Base-by-base conservation (phyloP, 108 stramenopile species). In the Discostella stelligeroides region DNA sequence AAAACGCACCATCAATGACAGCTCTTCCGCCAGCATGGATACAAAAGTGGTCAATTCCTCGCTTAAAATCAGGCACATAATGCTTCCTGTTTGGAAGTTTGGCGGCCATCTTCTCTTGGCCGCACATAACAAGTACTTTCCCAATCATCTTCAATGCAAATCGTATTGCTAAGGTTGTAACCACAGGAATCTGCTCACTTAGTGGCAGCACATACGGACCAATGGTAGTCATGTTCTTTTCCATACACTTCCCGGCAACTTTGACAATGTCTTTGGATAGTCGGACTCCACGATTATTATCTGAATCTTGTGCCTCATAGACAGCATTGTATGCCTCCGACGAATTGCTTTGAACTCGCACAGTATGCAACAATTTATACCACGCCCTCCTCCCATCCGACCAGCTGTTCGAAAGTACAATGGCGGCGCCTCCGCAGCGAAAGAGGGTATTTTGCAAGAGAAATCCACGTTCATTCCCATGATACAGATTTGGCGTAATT, bases 21-120 rank as follows among this genome's bases (percentile, higher is more conserved):
- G 96, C 96, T 24, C 97, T 83, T 40, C 97, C 97, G 29, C 98
- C 98, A 43, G 98, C 98, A 81, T 99, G 98, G 68, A 99, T 95
- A 67, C 98, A 99, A 70, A 97, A 99, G 75, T 98, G 95, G 66
- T 99, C 96, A 79, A 99, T 96, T 37, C 96, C 95, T 20, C 92
- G 70, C 85, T 96, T 97, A 84, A 99, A 99, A 80, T 99, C 96
- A 20, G 98, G 98, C 11, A 97, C 91, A 68, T 99, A 99, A 21
- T 90, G 89, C 69, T 82, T 86, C 23, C 82, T 72, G 38, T 66
- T 63, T 0, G 84, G 89, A 15, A 90, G 60, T 70, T 83, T 91
- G 28, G 63, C 64, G 7, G 88, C 87, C 41, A 72, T 43, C 40
- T 80, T 76, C 56, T 89, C 85, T 28, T 68, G 60, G 0, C 77